Base-by-base conservation (phyloP, 31 red algal genomes). In the Endocladia muricata region DNA sequence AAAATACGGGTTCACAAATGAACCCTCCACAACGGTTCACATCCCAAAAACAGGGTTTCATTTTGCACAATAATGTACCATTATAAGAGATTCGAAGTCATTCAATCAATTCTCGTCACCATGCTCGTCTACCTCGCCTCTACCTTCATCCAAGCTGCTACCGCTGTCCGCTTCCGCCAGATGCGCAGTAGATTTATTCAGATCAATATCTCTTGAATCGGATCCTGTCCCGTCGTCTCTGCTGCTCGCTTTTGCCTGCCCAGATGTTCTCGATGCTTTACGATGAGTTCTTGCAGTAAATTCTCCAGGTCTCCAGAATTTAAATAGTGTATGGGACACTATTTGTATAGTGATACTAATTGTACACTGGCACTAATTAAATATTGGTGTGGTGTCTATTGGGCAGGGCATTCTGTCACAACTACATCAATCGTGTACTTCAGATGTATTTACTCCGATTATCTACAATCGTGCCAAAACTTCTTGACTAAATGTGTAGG, bases 231-330 rank as follows among this genome's bases (percentile, higher is more conserved):
- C 36, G 9, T 42, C 23, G 15, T 70, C 26, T 19, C 9, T 22
- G 8, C 15, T 9, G 33, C 17, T 43, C 9, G 9, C 65, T 5
- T n/a, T 8, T 7, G 22, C 58, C 15, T 31, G 28, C 15, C 61
- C 70, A 26, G 61, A 75, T 31, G 8, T 15, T 55, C 51, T 15
- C 51, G 51, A 75, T 75, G 21, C 70, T 59, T 55, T 34, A 15
- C 26, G 32, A 75, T 59, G 6, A 75, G 9, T 30, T 23, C 54
- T 31, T 75, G 70, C 7, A 75, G 47, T 37, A 61, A 17, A 8
- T 44, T 9, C 17, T 25, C 7, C 7, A 75, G 41, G 13, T 75
- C 51, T 8, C 44, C 8, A 49, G 44, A 13, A 13, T 19, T 49
- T 49, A 49, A 13, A 49, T 49, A 49, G 44, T 49, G 44, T 49